Percentiles rank a stretch among this genome's conserved stretches.
Conservation (phyloP, 2,329 filamentous ascomycete genomes). For the Emergomyces pasteurianus region DNA sequence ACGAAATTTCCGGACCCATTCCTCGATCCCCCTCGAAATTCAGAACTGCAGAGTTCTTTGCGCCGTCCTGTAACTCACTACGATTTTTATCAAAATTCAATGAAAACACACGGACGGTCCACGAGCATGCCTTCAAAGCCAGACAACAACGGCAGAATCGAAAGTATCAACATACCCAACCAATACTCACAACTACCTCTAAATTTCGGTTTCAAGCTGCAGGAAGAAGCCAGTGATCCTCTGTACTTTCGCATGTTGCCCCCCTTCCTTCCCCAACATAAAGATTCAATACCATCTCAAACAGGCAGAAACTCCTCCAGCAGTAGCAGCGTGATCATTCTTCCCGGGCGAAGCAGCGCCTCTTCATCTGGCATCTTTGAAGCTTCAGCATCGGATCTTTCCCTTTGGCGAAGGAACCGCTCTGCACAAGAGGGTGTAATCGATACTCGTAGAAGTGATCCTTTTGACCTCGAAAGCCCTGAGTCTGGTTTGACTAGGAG, state of each 20-base stretch:
- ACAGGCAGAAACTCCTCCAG: slow-evolving; percentile 11
- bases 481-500: slow-evolving; percentile 3
- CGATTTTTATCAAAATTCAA: background rate
- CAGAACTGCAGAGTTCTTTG: background rate
- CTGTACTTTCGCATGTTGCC: background rate
- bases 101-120: background rate
- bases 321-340: slow-evolving; percentile 19
- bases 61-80: background rate
- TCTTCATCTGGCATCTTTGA: background rate
- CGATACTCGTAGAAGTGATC: slow-evolving; percentile 21
- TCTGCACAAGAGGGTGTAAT: slow-evolving; percentile 9
- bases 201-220: slow-evolving; percentile 2
- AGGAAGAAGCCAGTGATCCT: background rate
- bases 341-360: slow-evolving; percentile 17
- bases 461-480: slow-evolving; percentile 24
- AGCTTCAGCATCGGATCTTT: slow-evolving; percentile 9
- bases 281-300: background rate
- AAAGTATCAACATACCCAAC: slow-evolving; percentile 4
- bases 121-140: background rate
- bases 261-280: background rate
- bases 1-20: background rate
- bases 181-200: slow-evolving; percentile 5
- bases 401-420: slow-evolving; percentile 9
- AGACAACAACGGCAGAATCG: background rate
- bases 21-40: background rate